Evolutionary conservation across 352 stramenopile genomes (phyloP), one percentile per base, ranked within the genome.

Genomic region (Aphanomyces stellatus): DNA sequence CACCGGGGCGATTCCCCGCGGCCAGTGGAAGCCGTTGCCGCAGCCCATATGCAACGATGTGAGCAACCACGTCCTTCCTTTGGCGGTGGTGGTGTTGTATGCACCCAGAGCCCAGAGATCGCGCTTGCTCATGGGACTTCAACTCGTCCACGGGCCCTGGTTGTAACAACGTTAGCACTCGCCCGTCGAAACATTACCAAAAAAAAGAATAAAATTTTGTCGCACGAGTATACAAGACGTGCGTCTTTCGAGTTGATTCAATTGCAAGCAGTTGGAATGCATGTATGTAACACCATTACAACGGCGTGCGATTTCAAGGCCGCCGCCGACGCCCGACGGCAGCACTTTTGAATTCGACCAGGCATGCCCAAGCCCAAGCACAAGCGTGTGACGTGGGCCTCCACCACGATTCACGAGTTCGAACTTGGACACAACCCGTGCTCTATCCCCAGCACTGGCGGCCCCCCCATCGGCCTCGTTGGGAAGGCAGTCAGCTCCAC

Each of bases 401-500:
- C 60, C 40, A 67, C 49, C 1, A 67, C 60, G 17, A 41, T 67
- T 1, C 31, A 60, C 85, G 55, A 97, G 82, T 62, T 97, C 93
- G 65, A 97, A 95, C 75, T 97, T 95, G 56, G 82, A 76, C 57
- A 88, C 86, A 55, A 64, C 72, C 3, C 69, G 61, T 3, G 41
- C 72, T 40, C 72, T 72, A 46, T 75, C 17, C 49, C 76, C 71
- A 28, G 68, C 25, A 96, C 81, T 5, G 81, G 83, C 25, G 88
- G 81, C 10, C 90, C 84, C 19, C 74, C 70, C 0, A 62, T 67
- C 3, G 80, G 81, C 13, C 83, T 74, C 33, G 81, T 83, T 17
- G 95, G 70, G 28, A 74, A 88, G 0, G 81, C 81, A 71, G 96
- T 97, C 2, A 88, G 88, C 64, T 95, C 94, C 55, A 90, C 76